Evolutionary conservation across 2,329 filamentous ascomycete species (phyloP).

Genomic region (Beauveria australis): DNA sequence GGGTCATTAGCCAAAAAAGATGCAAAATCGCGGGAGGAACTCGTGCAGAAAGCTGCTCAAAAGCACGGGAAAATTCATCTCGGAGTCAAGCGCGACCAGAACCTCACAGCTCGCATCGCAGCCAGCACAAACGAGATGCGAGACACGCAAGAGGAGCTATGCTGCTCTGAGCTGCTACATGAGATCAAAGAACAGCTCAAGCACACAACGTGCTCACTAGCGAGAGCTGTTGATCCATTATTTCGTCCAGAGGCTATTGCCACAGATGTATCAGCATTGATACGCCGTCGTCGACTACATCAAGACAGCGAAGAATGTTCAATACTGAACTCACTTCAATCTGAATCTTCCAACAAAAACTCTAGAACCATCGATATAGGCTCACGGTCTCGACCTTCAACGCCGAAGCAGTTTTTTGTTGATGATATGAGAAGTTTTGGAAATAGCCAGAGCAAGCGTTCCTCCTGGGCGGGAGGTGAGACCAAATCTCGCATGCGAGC

Average conservation of each 20-base stretch:
- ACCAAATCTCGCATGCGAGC: not conserved
- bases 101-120: slow-evolving; percentile 8
- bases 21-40: slow-evolving; percentile 26
- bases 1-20: slow-evolving; percentile 26
- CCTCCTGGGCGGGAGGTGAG: not conserved
- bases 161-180: not conserved
- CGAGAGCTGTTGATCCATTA: not conserved
- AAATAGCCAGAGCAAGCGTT: not conserved
- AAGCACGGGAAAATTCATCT: slow-evolving; percentile 41
- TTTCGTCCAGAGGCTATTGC: slow-evolving; percentile 4
- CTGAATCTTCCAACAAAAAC: not conserved
- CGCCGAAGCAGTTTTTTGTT: not conserved
- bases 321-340: not conserved
- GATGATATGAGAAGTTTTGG: not conserved
- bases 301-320: not conserved
- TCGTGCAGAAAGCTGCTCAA: slow-evolving; percentile 35
- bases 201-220: slow-evolving; percentile 5
- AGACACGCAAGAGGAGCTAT: not conserved
- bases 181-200: not conserved
- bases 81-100: slow-evolving; percentile 25
- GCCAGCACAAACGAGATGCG: not conserved
- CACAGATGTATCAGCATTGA: slow-evolving; percentile 2
- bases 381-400: not conserved
- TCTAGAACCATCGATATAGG: not conserved
- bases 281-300: not conserved